A percentile compares a stretch with the other conserved stretches of the same genome.
Evolutionary conservation across 495 filamentous ascomycete species (phyloP).

Genomic region (Aspergillus kassunensis): DNA sequence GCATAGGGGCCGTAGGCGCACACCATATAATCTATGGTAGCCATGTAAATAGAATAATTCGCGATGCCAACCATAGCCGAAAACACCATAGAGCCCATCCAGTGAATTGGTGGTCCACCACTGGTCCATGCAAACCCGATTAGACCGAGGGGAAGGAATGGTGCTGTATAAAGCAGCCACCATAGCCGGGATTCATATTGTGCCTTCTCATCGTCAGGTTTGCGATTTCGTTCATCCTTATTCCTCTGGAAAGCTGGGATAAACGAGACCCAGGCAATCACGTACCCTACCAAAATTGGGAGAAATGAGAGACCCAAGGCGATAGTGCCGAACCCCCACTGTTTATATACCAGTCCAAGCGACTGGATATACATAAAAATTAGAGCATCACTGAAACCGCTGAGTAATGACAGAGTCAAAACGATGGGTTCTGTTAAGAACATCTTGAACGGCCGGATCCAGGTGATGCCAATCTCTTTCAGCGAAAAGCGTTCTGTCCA

Average conservation of each 20-base stretch:
- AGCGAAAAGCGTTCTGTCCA: constrained; percentile 56
- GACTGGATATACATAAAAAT: constrained; percentile 68
- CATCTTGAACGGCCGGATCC: constrained; percentile 59
- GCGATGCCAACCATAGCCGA: constrained; percentile 62
- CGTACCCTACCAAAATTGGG: constrained; percentile 60
- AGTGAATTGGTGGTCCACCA: constrained; percentile 52
- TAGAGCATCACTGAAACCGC: constrained; percentile 58
- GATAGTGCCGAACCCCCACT: constrained; percentile 53
- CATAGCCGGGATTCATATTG: constrained; percentile 61
- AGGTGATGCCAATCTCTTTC: constrained; percentile 51
- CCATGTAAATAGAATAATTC: constrained; percentile 70
- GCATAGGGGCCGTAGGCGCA: constrained; percentile 68
- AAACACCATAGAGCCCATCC: constrained; percentile 64
- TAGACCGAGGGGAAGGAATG: constrained; percentile 55
- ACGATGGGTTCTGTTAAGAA: constrained; percentile 60
- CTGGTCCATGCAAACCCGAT: constrained; percentile 63
- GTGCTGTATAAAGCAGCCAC: constrained; percentile 55
- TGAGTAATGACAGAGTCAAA: constrained; percentile 50
- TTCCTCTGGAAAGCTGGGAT: constrained; percentile 53
- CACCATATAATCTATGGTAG: constrained; percentile 74
- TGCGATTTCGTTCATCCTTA: constrained; percentile 38
- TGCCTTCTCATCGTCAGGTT: constrained; percentile 50
- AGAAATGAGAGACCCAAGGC: constrained; percentile 53
- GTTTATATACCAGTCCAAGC: constrained; percentile 54
- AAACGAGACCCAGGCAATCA: constrained; percentile 53